Evolutionary conservation across 257 asterid species (phyloP).

Genomic region (Solanum chaucha): DNA sequence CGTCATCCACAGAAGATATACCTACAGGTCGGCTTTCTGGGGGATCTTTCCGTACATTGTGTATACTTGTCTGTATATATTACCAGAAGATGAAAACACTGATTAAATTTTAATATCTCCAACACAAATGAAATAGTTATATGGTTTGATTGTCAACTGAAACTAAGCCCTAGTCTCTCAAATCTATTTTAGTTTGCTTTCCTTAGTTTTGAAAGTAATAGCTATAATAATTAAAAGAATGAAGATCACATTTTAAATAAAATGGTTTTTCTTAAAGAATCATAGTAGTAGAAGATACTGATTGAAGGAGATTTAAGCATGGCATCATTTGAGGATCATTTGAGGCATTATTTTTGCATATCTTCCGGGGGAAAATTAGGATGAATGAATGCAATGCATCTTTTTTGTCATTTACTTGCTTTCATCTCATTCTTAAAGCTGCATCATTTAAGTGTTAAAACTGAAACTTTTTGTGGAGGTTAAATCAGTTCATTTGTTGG

Average conservation of each 20-base stretch:
- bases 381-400: neutral
- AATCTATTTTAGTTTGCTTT: neutral
- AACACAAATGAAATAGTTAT: neutral
- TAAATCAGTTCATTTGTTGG: neutral
- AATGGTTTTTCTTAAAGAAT: neutral
- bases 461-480: neutral
- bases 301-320: neutral
- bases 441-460: neutral
- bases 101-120: neutral
- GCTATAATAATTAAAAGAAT: neutral
- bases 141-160: neutral
- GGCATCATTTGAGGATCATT: neutral
- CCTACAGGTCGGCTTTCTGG: conserved; percentile 58
- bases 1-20: conserved; percentile 68
- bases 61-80: neutral
- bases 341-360: neutral
- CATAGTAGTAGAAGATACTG: neutral
- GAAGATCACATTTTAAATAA: neutral
- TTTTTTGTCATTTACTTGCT: neutral
- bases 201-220: neutral
- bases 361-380: neutral
- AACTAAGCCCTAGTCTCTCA: neutral
- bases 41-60: neutral
- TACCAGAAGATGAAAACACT: neutral
- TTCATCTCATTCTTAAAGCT: neutral